Evolutionary conservation across 2,329 filamentous ascomycete genomes (phyloP), one percentile per base, ranked within the genome.

Genomic region (Cercospora berteroae): DNA sequence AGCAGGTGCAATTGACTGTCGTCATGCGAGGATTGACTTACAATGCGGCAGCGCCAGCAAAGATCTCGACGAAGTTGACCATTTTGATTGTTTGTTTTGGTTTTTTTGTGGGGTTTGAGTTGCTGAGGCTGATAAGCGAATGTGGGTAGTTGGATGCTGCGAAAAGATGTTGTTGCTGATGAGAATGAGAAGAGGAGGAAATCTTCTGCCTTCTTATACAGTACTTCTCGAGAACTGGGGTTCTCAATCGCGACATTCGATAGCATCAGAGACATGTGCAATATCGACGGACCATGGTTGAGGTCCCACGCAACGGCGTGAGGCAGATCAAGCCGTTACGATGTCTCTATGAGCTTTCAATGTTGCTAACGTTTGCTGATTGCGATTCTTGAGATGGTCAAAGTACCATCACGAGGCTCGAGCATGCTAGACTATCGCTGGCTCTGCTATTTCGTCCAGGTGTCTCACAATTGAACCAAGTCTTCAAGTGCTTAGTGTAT

Each of bases 1-100:
- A 58, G 55, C 4, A 36, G 9, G 27, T 1, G 18, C 5, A 12
- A 20, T 8, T 27, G 31, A 31, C 9, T 8, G 3, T 27, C 16
- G 3, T 18, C 10, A 31, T 58, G 52, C 18, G 12, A 36, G 3
- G n/a, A 4, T 13, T 20, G 55, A 58, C 55, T 18, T 58, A 58
- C 55, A 58, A 33, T 33, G 55, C 55, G 55, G 55, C 55, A 58
- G 55, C 55, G 55, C 55, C 55, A 23, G 55, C 55, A 25, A 58
- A 33, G 55, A 58, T 58, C 55, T 58, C 55, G 31, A 58, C 27
- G 29, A 58, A 58, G 27, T 58, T 58, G 31, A 58, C 27, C 55
- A 58, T 58, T 58, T 58, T 58, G 55, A 58, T 18, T n/a, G 55
- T 58, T 58, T 31, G 55, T 31, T 33, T 20, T 33, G 29, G 27